These are phyloP conservation scores for Gossypium davidsonii DNA, from an alignment of 441 rosid species.

Conservation along the genomic window DNA sequence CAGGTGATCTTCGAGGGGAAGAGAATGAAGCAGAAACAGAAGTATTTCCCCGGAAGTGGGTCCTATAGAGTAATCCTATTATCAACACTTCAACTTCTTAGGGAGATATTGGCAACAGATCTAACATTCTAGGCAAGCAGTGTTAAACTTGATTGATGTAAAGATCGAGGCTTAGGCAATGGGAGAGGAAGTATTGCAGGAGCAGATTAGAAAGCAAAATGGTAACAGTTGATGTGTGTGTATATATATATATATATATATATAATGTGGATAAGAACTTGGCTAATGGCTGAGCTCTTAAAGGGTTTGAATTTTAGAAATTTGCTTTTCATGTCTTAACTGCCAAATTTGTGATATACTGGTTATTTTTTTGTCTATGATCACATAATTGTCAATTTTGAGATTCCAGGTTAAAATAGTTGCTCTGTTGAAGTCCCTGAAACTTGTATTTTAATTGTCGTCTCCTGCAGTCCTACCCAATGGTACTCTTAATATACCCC, in stretches of 20 bases:
- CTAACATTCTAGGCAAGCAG: neutral
- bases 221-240: too few species aligned
- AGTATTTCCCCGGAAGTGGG: neutral
- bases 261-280: neutral
- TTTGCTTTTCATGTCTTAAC: neutral
- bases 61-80: too few species aligned
- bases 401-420: too few species aligned
- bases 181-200: neutral
- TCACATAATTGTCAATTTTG: neutral
- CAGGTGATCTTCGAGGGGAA: neutral
- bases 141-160: conserved; percentile 1
- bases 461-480: too few species aligned
- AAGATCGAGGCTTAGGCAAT: neutral
- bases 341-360: neutral
- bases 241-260: too few species aligned
- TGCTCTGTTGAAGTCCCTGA: too few species aligned
- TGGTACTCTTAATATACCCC: too few species aligned
- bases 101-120: neutral
- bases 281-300: neutral
- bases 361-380: neutral
- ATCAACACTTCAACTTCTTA: neutral
- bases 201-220: too few species aligned
- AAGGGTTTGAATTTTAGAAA: neutral
- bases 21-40: neutral
- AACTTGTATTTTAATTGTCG: too few species aligned